Evolutionary conservation across 495 filamentous ascomycete genomes (phyloP).

Genomic region (Tuber borchii): DNA sequence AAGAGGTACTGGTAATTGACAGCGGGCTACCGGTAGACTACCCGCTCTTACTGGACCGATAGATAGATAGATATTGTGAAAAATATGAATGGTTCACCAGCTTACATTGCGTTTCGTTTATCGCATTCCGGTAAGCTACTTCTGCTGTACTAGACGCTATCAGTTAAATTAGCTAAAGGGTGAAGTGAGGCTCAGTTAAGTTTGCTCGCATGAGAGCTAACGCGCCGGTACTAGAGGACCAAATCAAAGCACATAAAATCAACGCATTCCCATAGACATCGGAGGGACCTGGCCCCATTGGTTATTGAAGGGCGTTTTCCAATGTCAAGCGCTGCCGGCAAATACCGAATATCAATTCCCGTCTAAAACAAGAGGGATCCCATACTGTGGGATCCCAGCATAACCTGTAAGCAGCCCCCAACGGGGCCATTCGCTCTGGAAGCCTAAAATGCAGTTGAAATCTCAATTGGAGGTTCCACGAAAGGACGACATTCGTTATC

Average conservation of each 20-base stretch:
- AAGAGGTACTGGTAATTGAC: too few relatives aligned
- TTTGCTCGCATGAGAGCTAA: not conserved
- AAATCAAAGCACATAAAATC: not conserved
- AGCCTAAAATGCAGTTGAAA: not conserved
- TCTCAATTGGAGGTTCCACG: not conserved
- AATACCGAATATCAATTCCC: not conserved
- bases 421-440: not conserved
- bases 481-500: not conserved
- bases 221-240: not conserved
- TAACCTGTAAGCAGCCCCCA: not conserved
- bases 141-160: too few relatives aligned
- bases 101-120: too few relatives aligned
- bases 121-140: too few relatives aligned
- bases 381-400: not conserved
- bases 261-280: not conserved
- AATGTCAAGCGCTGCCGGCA: not conserved
- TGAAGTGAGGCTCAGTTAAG: not conserved
- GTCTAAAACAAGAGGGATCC: not conserved
- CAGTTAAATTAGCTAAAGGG: too few relatives aligned
- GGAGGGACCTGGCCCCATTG: not conserved
- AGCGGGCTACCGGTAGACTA: too few relatives aligned
- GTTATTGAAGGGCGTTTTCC: not conserved
- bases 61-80: too few relatives aligned
- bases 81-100: too few relatives aligned
- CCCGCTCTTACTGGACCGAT: too few relatives aligned